These are phyloP conservation scores for Sporothrix sp. DNA, from an alignment of 2,329 filamentous ascomycete species.

Conservation along the genomic window DNA sequence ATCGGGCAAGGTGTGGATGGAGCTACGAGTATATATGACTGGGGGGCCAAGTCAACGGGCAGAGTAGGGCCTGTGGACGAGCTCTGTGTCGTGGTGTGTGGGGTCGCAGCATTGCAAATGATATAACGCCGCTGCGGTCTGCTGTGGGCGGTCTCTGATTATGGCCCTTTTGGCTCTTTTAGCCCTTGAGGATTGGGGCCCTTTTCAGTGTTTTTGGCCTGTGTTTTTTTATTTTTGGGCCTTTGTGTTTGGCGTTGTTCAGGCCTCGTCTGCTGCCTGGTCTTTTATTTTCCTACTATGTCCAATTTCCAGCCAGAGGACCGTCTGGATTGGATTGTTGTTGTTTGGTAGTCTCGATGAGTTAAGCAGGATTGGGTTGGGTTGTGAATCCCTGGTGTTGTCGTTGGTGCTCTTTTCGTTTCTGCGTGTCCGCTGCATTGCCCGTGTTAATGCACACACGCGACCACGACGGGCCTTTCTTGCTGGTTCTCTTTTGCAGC, in stretches of 20 bases:
- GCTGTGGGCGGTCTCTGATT: not conserved
- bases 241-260: too few species aligned
- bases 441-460: too few species aligned
- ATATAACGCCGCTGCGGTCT: not conserved
- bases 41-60: not conserved
- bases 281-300: not conserved
- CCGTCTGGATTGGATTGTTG: too few species aligned
- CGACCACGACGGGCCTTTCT: too few species aligned
- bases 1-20: slow-evolving; percentile 6
- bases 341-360: too few species aligned
- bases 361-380: too few species aligned
- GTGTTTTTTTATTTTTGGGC: not conserved
- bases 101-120: not conserved
- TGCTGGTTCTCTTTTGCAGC: too few species aligned
- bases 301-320: not conserved
- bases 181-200: not conserved
- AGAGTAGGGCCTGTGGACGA: not conserved
- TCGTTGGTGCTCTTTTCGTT: too few species aligned
- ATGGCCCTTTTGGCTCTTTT: not conserved
- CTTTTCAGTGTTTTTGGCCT: not conserved
- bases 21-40: slow-evolving; percentile 6
- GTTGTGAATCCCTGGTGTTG: too few species aligned
- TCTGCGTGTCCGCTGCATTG: too few species aligned
- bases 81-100: slow-evolving; percentile 2
- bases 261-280: too few species aligned